phyloP scores from a whole-genome alignment of 2,329 filamentous ascomycete species.

The Fusarium hainanense region DNA sequence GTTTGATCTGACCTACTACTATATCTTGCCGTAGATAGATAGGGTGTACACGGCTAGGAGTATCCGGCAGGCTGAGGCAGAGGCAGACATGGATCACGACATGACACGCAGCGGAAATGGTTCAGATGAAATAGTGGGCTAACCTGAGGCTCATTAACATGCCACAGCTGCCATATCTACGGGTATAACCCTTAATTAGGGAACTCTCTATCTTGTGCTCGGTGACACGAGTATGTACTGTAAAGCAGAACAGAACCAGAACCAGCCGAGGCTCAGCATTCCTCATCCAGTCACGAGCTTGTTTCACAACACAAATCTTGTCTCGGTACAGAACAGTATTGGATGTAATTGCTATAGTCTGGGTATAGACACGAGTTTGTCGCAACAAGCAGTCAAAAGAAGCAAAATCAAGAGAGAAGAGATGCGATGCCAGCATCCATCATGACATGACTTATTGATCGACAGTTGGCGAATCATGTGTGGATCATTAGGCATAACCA shows the following conservation, averaged over 20 bases:
- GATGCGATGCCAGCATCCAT: conserved; percentile 2
- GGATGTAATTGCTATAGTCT: background rate
- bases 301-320: conserved; percentile 13
- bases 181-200: background rate
- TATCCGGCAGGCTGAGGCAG: background rate
- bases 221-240: conserved; percentile 12
- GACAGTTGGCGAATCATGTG: conserved; percentile 5
- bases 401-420: conserved; percentile 17
- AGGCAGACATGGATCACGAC: background rate
- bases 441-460: background rate
- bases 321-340: conserved; percentile 9
- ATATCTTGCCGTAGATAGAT: background rate
- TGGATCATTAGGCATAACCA: background rate
- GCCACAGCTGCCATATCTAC: conserved; percentile 9
- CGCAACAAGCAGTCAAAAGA: conserved; percentile 13
- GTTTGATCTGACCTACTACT: background rate
- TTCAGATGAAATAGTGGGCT: conserved; percentile 19
- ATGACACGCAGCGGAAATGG: background rate
- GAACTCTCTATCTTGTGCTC: background rate
- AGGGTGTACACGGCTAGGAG: background rate
- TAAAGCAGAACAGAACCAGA: background rate
- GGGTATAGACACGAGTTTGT: conserved; percentile 18
- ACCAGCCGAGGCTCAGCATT: conserved; percentile 30
- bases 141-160: conserved; percentile 27
- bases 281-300: background rate